Evolutionary conservation across 2,329 filamentous ascomycete species (phyloP).

Genomic region (Fonsecaea erecta): DNA sequence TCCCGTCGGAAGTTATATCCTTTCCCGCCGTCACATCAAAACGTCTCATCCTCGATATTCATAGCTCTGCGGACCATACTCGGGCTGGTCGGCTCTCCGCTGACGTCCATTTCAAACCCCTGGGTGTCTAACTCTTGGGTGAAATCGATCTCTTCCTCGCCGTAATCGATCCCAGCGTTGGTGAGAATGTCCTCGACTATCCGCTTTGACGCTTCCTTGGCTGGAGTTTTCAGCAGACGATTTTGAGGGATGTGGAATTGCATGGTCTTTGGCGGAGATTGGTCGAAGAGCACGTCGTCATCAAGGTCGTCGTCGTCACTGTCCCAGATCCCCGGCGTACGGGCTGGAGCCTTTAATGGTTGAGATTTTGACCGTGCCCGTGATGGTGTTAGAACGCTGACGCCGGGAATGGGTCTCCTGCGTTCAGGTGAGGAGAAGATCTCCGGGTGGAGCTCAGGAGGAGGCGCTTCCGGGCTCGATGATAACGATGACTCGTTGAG

Average conservation of each 20-base stretch:
- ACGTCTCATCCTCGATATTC: constrained; percentile 53
- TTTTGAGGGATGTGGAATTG: constrained; percentile 58
- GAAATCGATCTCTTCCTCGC: constrained; percentile 40
- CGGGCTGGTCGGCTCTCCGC: constrained; percentile 45
- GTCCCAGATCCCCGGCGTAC: constrained; percentile 66
- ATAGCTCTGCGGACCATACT: constrained; percentile 51
- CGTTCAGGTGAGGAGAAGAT: constrained; percentile 75
- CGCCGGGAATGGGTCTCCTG: constrained; percentile 64
- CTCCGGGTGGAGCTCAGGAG: constrained; percentile 81
- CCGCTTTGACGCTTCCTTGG: constrained; percentile 55
- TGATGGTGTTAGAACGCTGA: constrained; percentile 79
- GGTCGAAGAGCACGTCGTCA: constrained; percentile 62
- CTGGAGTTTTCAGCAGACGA: constrained; percentile 55
- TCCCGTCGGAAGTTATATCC: too few relatives aligned
- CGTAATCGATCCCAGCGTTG: constrained; percentile 49
- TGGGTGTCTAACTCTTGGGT: constrained; percentile 34
- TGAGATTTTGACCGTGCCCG: constrained; percentile 11
- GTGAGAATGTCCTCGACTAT: constrained; percentile 55
- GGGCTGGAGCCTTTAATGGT: constrained; percentile 42
- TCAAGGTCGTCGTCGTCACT: constrained; percentile 69
- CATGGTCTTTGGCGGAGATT: constrained; percentile 83
- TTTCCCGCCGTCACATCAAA: constrained; percentile 39
- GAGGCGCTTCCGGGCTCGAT: constrained; percentile 73
- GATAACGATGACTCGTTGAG: constrained; percentile 50
- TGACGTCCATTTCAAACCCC: constrained; percentile 44